phyloP scores from a whole-genome alignment of 108 stramenopile species.

The Cyclostephanos tholiformis region DNA sequence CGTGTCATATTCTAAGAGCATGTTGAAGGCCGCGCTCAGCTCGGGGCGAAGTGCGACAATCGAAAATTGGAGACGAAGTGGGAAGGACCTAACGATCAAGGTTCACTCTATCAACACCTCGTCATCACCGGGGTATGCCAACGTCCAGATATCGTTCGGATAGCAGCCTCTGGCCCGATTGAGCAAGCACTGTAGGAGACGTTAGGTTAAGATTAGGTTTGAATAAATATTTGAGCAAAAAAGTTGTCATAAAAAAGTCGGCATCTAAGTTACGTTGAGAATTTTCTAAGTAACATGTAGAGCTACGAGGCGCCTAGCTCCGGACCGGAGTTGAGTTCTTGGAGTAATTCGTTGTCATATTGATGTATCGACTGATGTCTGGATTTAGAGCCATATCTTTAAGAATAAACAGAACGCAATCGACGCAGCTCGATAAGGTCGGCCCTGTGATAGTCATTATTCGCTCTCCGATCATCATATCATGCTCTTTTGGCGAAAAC shows the following conservation, averaged over 20 bases:
- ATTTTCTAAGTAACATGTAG: no score
- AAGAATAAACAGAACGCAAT: constrained; percentile 57
- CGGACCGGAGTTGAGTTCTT: constrained; percentile 27
- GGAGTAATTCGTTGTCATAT: constrained; percentile 84
- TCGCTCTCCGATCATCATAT: constrained; percentile 52
- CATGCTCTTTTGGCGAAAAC: constrained; percentile 66
- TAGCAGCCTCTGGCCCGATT: no score
- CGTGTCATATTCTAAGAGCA: constrained; percentile 26
- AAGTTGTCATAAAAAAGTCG: no score
- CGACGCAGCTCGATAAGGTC: constrained; percentile 49
- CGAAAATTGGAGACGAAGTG: constrained; percentile 24
- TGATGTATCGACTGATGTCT: constrained; percentile 73
- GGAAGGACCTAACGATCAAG: constrained; percentile 6
- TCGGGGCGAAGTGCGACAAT: constrained; percentile 13
- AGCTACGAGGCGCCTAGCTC: not conserved
- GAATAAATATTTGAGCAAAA: no score
- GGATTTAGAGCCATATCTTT: constrained; percentile 71
- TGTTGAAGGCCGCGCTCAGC: constrained; percentile 14
- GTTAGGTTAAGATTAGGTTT: no score
- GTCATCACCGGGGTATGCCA: constrained; percentile 19
- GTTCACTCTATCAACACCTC: constrained; percentile 16
- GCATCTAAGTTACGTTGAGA: no score
- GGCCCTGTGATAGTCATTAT: constrained; percentile 77
- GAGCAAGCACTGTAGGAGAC: no score
- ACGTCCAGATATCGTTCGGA: constrained; percentile 18